phyloP scores from a whole-genome alignment of 2,329 filamentous ascomycete species.

The Alternaria burnsii region DNA sequence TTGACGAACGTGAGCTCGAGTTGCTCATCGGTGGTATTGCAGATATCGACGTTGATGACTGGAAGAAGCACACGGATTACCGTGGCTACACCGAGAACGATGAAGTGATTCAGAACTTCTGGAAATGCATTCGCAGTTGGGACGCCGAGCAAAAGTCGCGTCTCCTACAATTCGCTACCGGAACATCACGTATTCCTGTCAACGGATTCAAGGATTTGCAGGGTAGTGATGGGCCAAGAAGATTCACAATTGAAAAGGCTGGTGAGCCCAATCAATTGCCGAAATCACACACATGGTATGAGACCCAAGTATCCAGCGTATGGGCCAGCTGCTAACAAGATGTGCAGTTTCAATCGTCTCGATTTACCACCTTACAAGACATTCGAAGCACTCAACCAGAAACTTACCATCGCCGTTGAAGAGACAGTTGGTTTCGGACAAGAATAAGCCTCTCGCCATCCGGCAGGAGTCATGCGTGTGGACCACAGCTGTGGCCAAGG shows the following conservation, averaged over 20 bases:
- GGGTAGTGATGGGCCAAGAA: slow-evolving; percentile 90
- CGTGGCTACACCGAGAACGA: slow-evolving; percentile 97
- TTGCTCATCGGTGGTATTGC: slow-evolving; percentile 97
- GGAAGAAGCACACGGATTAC: slow-evolving; percentile 99
- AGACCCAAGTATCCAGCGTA: slow-evolving; percentile 28
- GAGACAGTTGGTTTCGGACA: slow-evolving; percentile 99
- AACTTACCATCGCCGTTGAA: slow-evolving; percentile 95
- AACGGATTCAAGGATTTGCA: slow-evolving; percentile 99
- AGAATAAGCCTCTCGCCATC: slow-evolving; percentile 65
- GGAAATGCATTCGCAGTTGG: slow-evolving; percentile 96
- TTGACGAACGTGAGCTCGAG: slow-evolving; percentile 96
- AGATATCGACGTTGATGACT: slow-evolving; percentile 99
- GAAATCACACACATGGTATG: slow-evolving; percentile 97
- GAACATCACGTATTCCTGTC: slow-evolving; percentile 96
- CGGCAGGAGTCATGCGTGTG: background rate
- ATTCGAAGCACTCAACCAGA: slow-evolving; percentile 83
- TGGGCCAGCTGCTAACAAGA: slow-evolving; percentile 26
- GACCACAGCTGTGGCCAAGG: slow-evolving; percentile 1
- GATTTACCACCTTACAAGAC: slow-evolving; percentile 94
- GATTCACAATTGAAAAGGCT: slow-evolving; percentile 98
- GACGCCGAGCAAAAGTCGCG: slow-evolving; percentile 98
- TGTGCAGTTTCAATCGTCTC: slow-evolving; percentile 87
- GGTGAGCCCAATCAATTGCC: slow-evolving; percentile 90
- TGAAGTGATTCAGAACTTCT: slow-evolving; percentile 98
- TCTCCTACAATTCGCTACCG: slow-evolving; percentile 94